Base-by-base conservation (phyloP, 495 filamentous ascomycete species). In the Cryomyces antarcticus region DNA sequence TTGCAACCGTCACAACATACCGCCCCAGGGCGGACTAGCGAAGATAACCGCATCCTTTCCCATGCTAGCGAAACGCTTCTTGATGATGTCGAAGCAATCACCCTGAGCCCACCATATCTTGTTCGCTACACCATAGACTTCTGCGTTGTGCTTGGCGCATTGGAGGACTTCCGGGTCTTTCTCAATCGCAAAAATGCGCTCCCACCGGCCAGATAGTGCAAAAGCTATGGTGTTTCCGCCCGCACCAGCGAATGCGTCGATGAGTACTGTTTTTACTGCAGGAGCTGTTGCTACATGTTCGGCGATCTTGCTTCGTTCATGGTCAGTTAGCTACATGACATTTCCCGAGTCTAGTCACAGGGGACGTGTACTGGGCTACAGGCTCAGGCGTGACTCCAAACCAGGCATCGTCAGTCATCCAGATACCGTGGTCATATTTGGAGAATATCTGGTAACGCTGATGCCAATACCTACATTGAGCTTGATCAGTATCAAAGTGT, bases 211-310 rank as follows among this genome's bases (percentile, higher is more conserved):
- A 4, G 77, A 78, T 6, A 73, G 65, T 10, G 89, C 89, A 53
- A 96, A 93, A 29, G 86, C 83, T 47, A 97, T 97, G n/a, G 78
- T 70, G 56, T 97, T 96, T 41, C 87, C 89, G 11, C 89, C 89
- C 6, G 85, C 83, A 30, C 89, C 89, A 24, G 76, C 79, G 63
- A 97, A 96, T 12, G 78, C 71, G 57, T 97, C 89, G 37, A 97
- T 72, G 30, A 96, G 50, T 43, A 76, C 63, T 4, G 55, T 67
- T 41, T 69, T 59, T 49, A 70, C 56, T 42, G 64, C 47, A 50
- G 82, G 64, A 41, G 66, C 54, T 33, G 63, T 53, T 28, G 70
- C 60, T 0, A 94, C 56, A 51, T 96, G 78, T 17, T 69, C 49
- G n/a, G 86, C 84, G 46, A 95, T 82, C 59, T 78, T 71, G 42